These are phyloP conservation scores for Myrmaecium sp. DNA, from an alignment of 2,329 filamentous ascomycete species.

Conservation along the genomic window DNA sequence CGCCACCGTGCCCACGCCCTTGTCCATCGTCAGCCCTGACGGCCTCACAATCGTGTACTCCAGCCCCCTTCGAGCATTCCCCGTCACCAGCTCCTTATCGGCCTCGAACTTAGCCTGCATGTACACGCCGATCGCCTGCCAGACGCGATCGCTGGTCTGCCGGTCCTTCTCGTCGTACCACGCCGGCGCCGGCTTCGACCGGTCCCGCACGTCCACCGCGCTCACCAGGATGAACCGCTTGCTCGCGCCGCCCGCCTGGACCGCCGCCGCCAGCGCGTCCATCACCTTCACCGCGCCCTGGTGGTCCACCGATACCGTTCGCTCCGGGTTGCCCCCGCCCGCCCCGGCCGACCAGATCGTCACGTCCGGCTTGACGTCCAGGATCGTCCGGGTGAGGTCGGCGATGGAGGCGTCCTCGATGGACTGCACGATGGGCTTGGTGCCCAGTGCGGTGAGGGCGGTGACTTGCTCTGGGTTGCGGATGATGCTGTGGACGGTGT, in stretches of 20 bases:
- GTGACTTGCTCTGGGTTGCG: slow-evolving; percentile 16
- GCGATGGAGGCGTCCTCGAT: slow-evolving; percentile 22
- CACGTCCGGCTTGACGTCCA: slow-evolving; percentile 13
- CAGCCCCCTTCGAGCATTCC: slow-evolving; percentile 21
- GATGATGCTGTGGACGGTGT: slow-evolving; percentile 18
- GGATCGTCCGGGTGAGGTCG: slow-evolving; percentile 22
- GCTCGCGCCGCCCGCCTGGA: neutral
- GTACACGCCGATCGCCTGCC: slow-evolving; percentile 23
- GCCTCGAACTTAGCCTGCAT: slow-evolving; percentile 27
- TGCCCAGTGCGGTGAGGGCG: slow-evolving; percentile 23
- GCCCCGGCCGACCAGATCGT: slow-evolving; percentile 19
- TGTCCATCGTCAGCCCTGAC: slow-evolving; percentile 27
- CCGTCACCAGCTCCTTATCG: slow-evolving; percentile 22
- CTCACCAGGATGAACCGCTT: slow-evolving; percentile 47
- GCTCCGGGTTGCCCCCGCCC: slow-evolving; percentile 24
- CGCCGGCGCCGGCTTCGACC: slow-evolving; percentile 19
- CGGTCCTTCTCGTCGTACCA: slow-evolving; percentile 28
- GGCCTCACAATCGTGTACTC: slow-evolving; percentile 31
- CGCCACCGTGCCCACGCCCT: slow-evolving; percentile 25
- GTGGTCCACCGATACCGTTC: slow-evolving; percentile 42
- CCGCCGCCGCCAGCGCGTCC: slow-evolving; percentile 25
- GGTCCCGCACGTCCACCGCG: slow-evolving; percentile 38
- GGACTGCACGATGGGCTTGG: slow-evolving; percentile 26
- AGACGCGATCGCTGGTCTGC: slow-evolving; percentile 19
- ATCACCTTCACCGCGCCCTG: slow-evolving; percentile 49